Evolutionary conservation across 2,329 filamentous ascomycete genomes (phyloP).

Genomic region (Pseudophaeomoniella oleicola): DNA sequence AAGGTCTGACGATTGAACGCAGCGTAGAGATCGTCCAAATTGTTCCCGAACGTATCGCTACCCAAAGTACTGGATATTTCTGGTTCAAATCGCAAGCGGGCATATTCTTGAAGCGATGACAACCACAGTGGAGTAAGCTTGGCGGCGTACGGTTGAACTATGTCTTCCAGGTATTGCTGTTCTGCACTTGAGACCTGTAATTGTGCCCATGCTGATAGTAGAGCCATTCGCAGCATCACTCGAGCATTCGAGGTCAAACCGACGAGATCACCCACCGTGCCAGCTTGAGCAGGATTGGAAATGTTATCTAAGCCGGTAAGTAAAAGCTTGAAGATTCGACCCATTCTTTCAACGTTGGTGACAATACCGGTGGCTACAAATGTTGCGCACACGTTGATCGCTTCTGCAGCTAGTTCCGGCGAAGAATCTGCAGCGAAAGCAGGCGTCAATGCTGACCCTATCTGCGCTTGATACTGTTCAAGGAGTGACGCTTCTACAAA

Average conservation of each 20-base stretch:
- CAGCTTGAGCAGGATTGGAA: conserved; percentile 9
- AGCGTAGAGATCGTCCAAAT: conserved; percentile 85
- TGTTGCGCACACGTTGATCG: conserved; percentile 92
- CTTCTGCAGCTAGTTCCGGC: conserved; percentile 86
- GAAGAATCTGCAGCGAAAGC: conserved; percentile 94
- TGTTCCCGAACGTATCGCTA: conserved; percentile 65
- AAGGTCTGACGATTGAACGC: conserved; percentile 88
- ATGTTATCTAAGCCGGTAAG: conserved; percentile 88
- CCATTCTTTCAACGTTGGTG: conserved; percentile 96
- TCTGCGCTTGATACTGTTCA: conserved; percentile 97
- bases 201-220: conserved; percentile 95
- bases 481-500: conserved; percentile 94
- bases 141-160: conserved; percentile 79
- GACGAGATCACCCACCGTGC: conserved; percentile 70
- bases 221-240: conserved; percentile 96
- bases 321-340: conserved; percentile 85
- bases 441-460: conserved; percentile 87
- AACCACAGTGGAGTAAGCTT: conserved; percentile 88
- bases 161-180: conserved; percentile 75
- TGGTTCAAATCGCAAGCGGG: conserved; percentile 83
- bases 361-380: conserved; percentile 97
- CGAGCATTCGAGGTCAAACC: conserved; percentile 89
- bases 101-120: conserved; percentile 83
- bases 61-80: conserved; percentile 88
- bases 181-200: conserved; percentile 89